phyloP scores from a whole-genome alignment of 345 rosid genomes.

The Dipteronia dyeriana region DNA sequence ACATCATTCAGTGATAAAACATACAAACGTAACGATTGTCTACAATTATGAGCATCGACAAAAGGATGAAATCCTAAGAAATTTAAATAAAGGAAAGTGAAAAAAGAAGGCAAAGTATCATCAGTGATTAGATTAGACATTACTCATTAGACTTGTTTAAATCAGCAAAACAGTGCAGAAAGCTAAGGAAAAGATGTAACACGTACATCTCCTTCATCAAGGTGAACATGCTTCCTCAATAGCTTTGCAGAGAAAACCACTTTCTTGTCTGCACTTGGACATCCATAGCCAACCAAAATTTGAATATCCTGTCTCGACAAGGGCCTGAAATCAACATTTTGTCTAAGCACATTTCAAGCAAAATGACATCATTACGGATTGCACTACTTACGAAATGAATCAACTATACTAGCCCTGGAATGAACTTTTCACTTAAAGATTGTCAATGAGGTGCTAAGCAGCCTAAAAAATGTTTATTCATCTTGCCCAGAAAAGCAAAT shows the following conservation, averaged over 20 bases:
- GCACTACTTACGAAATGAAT: background rate
- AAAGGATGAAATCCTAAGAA: background rate
- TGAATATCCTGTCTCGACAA: slow-evolving; percentile 85
- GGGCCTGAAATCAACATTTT: slow-evolving; percentile 61
- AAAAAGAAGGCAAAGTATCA: background rate
- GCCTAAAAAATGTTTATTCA: too few relatives aligned
- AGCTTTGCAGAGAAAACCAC: slow-evolving; percentile 86
- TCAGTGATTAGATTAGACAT: background rate
- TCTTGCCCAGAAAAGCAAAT: too few relatives aligned
- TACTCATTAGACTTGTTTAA: background rate
- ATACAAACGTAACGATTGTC: background rate
- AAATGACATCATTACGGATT: slow-evolving; percentile 2
- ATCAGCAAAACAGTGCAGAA: background rate
- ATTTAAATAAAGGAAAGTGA: background rate
- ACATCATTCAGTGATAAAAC: background rate
- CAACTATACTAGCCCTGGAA: background rate
- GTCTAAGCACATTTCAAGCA: slow-evolving; percentile 30
- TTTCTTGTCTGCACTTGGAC: slow-evolving; percentile 83
- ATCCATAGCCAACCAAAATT: slow-evolving; percentile 86
- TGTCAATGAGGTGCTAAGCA: background rate
- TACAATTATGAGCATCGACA: background rate
- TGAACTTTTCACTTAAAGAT: background rate
- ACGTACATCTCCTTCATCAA: slow-evolving; percentile 99
- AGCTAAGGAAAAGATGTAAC: slow-evolving; percentile 11
- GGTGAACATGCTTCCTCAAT: slow-evolving; percentile 86